Evolutionary conservation across 495 filamentous ascomycete genomes (phyloP).

Genomic region (Aspergillus baeticus): DNA sequence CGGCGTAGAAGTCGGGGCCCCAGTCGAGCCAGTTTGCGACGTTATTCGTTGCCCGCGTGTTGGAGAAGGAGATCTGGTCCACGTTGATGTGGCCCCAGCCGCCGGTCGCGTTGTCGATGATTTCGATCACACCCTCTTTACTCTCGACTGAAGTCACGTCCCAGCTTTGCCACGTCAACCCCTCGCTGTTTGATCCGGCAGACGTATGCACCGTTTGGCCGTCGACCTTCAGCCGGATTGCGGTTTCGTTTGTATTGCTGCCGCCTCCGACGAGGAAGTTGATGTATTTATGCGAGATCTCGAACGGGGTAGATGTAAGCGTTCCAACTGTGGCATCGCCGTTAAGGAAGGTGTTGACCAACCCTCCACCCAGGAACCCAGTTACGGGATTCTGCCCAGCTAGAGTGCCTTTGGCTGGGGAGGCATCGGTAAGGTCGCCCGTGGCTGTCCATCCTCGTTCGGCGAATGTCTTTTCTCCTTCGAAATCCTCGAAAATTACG

Average conservation of each 20-base stretch:
- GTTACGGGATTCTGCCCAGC: background rate
- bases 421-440: background rate
- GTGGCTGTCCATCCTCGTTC: background rate
- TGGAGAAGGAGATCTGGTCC: constrained; percentile 3
- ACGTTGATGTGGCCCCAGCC: constrained; percentile 4
- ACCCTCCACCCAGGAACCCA: background rate
- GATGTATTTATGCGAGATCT: constrained; percentile 3
- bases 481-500: constrained; percentile 1
- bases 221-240: constrained; percentile 1
- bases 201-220: background rate
- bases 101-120: background rate
- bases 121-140: background rate
- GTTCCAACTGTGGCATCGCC: background rate
- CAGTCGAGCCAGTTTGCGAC: constrained; percentile 49
- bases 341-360: background rate
- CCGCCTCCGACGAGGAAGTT: constrained; percentile 4
- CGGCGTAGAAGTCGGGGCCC: constrained; percentile 60
- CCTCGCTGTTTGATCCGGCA: background rate
- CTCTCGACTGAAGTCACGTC: background rate
- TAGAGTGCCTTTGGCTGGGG: background rate
- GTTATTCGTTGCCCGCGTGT: background rate
- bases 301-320: background rate
- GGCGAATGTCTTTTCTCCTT: background rate
- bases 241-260: constrained; percentile 4
- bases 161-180: constrained; percentile 1